Percentiles rank a stretch among this genome's conserved stretches.
Evolutionary conservation across 2,329 filamentous ascomycete species (phyloP).

Genomic region (Diaporthe sp.): DNA sequence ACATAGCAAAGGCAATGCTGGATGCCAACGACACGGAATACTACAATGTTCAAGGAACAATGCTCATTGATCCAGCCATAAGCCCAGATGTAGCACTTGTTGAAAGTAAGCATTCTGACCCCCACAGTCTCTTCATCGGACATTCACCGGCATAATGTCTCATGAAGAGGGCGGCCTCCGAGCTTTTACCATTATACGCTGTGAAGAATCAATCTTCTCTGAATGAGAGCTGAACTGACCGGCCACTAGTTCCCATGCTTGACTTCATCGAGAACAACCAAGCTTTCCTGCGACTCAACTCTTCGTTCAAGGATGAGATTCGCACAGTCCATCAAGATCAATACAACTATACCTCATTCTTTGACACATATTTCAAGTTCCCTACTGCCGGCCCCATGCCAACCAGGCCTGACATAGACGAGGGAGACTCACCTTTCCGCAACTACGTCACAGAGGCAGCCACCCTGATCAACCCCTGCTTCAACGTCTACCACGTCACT

Average conservation of each 20-base stretch:
- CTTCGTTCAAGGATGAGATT: conserved; percentile 63
- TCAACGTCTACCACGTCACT: conserved; percentile 77
- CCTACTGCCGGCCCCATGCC: conserved; percentile 74
- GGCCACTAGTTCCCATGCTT: conserved; percentile 60
- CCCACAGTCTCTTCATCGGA: conserved; percentile 50
- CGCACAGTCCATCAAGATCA: conserved; percentile 65
- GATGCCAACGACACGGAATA: conserved; percentile 72
- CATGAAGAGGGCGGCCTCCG: too few relatives aligned
- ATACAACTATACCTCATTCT: conserved; percentile 71
- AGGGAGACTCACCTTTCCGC: conserved; percentile 68
- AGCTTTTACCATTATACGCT: background rate
- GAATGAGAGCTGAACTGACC: background rate
- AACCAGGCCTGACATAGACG: conserved; percentile 49
- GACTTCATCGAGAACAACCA: conserved; percentile 70
- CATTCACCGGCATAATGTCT: conserved; percentile 17
- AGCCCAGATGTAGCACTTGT: conserved; percentile 13
- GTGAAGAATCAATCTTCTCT: background rate
- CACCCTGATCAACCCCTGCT: conserved; percentile 76
- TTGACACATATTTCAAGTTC: conserved; percentile 71
- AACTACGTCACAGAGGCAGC: conserved; percentile 64
- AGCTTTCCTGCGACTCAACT: conserved; percentile 71
- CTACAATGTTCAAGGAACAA: conserved; percentile 65
- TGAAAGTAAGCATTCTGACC: conserved; percentile 50
- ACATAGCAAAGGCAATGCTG: conserved; percentile 76
- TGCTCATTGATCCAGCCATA: conserved; percentile 33